These are phyloP conservation scores for Metschnikowia lochheadii DNA, from an alignment of 805 yeast genomes.

Conservation along the genomic window DNA sequence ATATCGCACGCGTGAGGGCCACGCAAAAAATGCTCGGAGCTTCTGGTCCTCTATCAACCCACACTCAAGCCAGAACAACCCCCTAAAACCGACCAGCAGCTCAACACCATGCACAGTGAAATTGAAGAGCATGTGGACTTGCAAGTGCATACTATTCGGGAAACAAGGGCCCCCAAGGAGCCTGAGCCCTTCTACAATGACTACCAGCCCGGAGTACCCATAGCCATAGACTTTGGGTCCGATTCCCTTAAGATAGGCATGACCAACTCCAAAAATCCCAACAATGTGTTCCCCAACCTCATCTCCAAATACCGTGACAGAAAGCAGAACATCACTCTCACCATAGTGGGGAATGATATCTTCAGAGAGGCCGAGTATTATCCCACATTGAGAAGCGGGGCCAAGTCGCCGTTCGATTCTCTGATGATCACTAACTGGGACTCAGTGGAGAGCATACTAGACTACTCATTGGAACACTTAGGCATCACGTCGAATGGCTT, in stretches of 20 bases:
- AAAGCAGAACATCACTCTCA: conserved; percentile 53
- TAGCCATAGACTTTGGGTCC: conserved; percentile 86
- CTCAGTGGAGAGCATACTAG: conserved; percentile 72
- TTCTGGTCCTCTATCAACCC: conserved; percentile 1
- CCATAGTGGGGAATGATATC: conserved; percentile 81
- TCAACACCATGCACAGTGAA: conserved; percentile 3
- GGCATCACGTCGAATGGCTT: conserved; percentile 51
- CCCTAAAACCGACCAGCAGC: not conserved
- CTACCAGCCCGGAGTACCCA: conserved; percentile 60
- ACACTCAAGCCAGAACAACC: not conserved
- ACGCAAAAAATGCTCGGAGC: conserved; percentile 9
- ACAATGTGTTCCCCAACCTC: conserved; percentile 63
- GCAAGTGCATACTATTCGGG: conserved; percentile 39
- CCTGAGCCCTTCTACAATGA: conserved; percentile 46
- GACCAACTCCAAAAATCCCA: conserved; percentile 43
- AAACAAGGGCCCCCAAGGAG: conserved; percentile 30
- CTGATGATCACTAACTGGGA: conserved; percentile 91
- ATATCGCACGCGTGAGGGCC: conserved; percentile 1
- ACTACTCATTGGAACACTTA: conserved; percentile 76
- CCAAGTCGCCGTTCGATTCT: conserved; percentile 84
- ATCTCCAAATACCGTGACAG: conserved; percentile 79
- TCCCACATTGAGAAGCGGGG: conserved; percentile 58
- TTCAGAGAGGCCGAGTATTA: conserved; percentile 46
- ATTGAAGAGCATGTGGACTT: conserved; percentile 37
- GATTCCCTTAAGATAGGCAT: conserved; percentile 57